phyloP scores from a whole-genome alignment of 2,329 filamentous ascomycete species.

The Alternaria ethzedia region DNA sequence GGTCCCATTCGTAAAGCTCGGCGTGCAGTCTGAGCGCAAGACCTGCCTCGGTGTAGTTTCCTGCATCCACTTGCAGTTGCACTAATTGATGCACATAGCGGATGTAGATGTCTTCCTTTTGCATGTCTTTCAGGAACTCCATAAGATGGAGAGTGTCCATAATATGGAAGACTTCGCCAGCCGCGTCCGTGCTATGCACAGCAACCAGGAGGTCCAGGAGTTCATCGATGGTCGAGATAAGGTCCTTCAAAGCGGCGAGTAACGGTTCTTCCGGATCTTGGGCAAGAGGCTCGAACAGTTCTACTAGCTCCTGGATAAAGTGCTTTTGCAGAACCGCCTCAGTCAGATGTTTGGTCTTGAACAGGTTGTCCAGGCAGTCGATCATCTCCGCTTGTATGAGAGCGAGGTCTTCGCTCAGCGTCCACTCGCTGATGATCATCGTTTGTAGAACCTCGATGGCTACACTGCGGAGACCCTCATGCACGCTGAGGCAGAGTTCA shows the following conservation, averaged over 20 bases:
- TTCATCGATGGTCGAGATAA: constrained; percentile 86
- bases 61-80: constrained; percentile 73
- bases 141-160: constrained; percentile 90
- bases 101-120: constrained; percentile 95
- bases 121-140: constrained; percentile 96
- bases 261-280: constrained; percentile 73
- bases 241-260: constrained; percentile 75
- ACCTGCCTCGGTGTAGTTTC: constrained; percentile 86
- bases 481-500: constrained; percentile 91
- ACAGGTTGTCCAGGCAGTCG: constrained; percentile 86
- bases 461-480: constrained; percentile 86
- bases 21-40: constrained; percentile 89
- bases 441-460: constrained; percentile 93
- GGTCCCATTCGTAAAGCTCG: constrained; percentile 91
- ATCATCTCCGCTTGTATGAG: constrained; percentile 97
- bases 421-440: constrained; percentile 99
- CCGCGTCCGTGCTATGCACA: constrained; percentile 78
- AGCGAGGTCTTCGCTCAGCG: constrained; percentile 86
- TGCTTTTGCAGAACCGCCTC: constrained; percentile 91
- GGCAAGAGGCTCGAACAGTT: constrained; percentile 76
- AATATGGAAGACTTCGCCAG: constrained; percentile 78
- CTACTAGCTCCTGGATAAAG: constrained; percentile 84
- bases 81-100: constrained; percentile 94
- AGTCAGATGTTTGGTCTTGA: constrained; percentile 86
- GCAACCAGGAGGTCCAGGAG: constrained; percentile 89